Percentiles rank a stretch among this genome's conserved stretches.
phyloP scores from a whole-genome alignment of 1,139 yeast species.

The Candida tetrigidarum region DNA sequence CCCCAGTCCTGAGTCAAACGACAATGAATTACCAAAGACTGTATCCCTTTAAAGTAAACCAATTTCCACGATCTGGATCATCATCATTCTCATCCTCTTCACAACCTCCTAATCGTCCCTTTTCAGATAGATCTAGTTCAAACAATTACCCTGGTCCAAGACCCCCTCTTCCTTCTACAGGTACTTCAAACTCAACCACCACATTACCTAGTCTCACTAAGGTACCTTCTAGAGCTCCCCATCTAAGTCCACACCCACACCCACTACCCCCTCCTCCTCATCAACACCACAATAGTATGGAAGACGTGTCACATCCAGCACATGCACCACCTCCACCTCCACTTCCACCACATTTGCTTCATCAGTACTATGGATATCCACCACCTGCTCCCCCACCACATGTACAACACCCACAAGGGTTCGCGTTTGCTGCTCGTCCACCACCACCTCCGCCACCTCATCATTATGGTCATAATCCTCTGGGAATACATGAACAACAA shows the following conservation, averaged over 20 bases:
- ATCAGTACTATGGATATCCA: conserved; percentile 4
- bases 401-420: conserved; percentile 12
- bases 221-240: too few species aligned
- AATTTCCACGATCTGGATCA: neutral
- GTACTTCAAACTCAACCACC: neutral
- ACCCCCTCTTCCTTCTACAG: neutral
- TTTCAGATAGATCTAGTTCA: neutral
- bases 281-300: too few species aligned
- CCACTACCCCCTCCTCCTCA: conserved; percentile 8
- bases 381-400: conserved; percentile 14
- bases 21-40: conserved; percentile 1
- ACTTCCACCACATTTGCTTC: conserved; percentile 5
- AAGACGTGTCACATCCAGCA: neutral
- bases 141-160: neutral
- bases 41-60: neutral
- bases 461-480: too few species aligned
- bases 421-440: conserved; percentile 6
- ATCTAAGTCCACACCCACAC: conserved; percentile 6
- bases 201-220: neutral
- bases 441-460: conserved; percentile 15
- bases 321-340: conserved; percentile 16
- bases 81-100: neutral
- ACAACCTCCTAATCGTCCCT: neutral
- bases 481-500: conserved; percentile 6
- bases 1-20: conserved; percentile 9